Evolutionary conservation across 768 basidiomycete genomes (phyloP).

Genomic region (Kwoniella heveanensis): DNA sequence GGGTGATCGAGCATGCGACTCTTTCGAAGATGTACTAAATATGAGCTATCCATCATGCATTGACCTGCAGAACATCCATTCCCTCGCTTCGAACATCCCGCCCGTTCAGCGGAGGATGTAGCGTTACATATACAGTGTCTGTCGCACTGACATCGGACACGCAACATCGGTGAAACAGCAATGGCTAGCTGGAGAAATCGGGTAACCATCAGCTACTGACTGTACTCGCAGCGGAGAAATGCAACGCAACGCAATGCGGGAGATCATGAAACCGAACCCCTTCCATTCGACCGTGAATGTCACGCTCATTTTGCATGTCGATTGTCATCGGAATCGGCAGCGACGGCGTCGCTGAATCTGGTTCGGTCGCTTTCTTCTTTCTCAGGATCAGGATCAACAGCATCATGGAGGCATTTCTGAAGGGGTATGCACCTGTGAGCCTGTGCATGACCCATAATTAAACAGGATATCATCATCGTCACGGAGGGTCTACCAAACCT

Average conservation of each 20-base stretch:
- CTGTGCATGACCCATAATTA: neutral
- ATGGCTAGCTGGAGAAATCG: no score
- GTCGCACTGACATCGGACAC: neutral
- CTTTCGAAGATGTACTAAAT: no score
- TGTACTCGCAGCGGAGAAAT: no score
- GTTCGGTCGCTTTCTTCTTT: neutral
- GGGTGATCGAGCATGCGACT: no score
- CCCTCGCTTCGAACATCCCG: neutral
- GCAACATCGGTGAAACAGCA: no score
- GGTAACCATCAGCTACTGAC: no score
- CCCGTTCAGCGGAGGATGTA: neutral
- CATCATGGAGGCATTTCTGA: neutral
- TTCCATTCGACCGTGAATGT: neutral
- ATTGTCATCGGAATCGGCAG: constrained; percentile 1
- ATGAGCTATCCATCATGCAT: neutral
- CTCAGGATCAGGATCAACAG: neutral
- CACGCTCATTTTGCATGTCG: neutral
- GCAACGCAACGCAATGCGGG: no score
- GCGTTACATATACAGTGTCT: neutral
- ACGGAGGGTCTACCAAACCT: neutral
- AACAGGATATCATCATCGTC: neutral
- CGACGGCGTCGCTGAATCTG: neutral
- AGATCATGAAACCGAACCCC: neutral
- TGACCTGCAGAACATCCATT: neutral
- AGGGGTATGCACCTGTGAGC: neutral